A percentile compares a stretch with the other conserved stretches of the same genome.
Evolutionary conservation across 306 rosid species (phyloP).

Genomic region (Begonia fuchsioides): DNA sequence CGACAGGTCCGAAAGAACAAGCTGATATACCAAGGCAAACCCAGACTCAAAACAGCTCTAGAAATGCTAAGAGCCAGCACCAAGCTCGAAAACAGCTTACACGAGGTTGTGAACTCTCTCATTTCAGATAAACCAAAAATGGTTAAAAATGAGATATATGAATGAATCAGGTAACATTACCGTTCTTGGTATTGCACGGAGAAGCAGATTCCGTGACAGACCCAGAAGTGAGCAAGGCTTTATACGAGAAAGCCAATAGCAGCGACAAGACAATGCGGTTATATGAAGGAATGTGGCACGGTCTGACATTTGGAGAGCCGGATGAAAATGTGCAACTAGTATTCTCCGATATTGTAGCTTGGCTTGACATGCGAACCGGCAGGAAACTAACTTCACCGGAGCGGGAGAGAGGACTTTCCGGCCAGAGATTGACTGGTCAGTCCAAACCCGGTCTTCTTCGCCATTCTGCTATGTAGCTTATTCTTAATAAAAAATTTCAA

Average conservation of each 20-base stretch:
- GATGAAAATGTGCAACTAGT: conserved; percentile 60
- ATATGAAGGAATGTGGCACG: conserved; percentile 91
- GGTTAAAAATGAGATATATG: background rate
- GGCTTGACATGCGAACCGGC: conserved; percentile 40
- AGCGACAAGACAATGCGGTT: conserved; percentile 56
- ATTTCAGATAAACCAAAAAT: background rate
- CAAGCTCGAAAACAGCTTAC: conserved; percentile 37
- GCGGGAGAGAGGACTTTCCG: conserved; percentile 4
- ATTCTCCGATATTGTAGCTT: conserved; percentile 44
- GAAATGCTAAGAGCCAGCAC: conserved; percentile 71
- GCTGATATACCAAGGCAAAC: conserved; percentile 80
- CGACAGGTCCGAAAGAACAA: conserved; percentile 60
- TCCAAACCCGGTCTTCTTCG: conserved; percentile 24
- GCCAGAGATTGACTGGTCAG: conserved; percentile 22
- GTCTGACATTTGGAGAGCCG: conserved; percentile 62
- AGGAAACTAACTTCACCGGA: background rate
- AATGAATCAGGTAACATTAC: conserved; percentile 37
- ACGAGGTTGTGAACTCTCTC: conserved; percentile 24
- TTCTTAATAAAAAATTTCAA: conserved; percentile 37
- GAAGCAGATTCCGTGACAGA: conserved; percentile 73
- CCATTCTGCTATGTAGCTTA: conserved; percentile 23
- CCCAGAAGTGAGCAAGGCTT: conserved; percentile 78
- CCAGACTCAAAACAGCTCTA: conserved; percentile 67
- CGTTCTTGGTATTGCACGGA: conserved; percentile 78
- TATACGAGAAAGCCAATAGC: conserved; percentile 57